Conservation (phyloP, 352 stramenopile genomes). For the Phytopythium mirpurense region DNA sequence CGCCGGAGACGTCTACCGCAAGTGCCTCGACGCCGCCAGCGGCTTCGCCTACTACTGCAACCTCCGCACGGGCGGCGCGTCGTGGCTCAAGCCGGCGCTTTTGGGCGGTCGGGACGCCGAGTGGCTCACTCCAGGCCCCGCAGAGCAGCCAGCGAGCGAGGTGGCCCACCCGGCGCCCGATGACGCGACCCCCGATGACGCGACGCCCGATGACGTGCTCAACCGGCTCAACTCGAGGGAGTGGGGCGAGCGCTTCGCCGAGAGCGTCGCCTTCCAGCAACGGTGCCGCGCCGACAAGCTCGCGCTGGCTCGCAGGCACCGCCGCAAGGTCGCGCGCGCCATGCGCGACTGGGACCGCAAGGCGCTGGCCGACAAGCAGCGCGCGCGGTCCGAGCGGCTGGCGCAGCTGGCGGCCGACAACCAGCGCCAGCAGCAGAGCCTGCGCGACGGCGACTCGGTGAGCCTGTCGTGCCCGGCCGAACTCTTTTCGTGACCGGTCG, state of each 20-base stretch:
- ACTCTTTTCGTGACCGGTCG: too few relatives aligned
- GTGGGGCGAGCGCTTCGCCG: constrained; percentile 17
- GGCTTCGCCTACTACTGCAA: constrained; percentile 50
- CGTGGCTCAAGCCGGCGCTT: constrained; percentile 40
- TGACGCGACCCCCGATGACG: neutral
- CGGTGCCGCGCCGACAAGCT: constrained; percentile 28
- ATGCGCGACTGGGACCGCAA: constrained; percentile 33
- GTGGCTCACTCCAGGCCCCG: neutral
- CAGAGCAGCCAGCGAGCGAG: neutral
- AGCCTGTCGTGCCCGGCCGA: neutral
- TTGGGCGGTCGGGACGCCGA: constrained; percentile 22
- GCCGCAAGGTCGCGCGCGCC: constrained; percentile 26
- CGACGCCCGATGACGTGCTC: constrained; percentile 1
- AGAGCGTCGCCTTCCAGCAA: constrained; percentile 29
- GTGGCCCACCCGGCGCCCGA: too few relatives aligned
- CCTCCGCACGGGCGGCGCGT: constrained; percentile 29
- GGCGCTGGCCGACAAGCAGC: constrained; percentile 25
- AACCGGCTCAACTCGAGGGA: constrained; percentile 16
- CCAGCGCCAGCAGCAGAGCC: constrained; percentile 26
- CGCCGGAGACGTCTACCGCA: constrained; percentile 30
- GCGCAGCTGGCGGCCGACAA: constrained; percentile 33
- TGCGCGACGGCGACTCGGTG: constrained; percentile 27
- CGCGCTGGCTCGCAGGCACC: constrained; percentile 23
- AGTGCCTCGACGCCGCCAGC: constrained; percentile 38
- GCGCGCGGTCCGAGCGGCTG: constrained; percentile 21